Conservation (phyloP, 805 yeast species). For the Suhomyces xylopsoci region DNA sequence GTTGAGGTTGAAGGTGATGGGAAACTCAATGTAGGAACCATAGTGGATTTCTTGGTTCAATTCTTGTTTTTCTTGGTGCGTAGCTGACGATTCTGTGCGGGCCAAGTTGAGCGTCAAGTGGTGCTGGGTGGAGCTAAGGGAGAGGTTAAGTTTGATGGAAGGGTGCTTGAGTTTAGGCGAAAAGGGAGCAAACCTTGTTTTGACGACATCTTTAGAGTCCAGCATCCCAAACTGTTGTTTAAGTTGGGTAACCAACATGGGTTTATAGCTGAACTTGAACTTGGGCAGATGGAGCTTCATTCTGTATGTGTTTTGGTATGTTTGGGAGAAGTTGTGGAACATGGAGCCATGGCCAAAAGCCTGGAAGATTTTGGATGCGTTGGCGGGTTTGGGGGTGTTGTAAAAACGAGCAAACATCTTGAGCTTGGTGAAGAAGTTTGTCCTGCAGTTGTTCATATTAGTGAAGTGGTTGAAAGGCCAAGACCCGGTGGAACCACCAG, state of each 20-base stretch:
- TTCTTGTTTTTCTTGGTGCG: constrained; percentile 13
- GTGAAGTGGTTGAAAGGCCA: constrained; percentile 8
- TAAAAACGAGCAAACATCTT: constrained; percentile 12
- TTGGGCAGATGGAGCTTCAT: constrained; percentile 18
- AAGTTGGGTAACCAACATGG: constrained; percentile 10
- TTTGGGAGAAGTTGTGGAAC: constrained; percentile 23
- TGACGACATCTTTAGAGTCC: constrained; percentile 1
- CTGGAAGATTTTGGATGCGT: not conserved
- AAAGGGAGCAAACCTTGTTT: not conserved
- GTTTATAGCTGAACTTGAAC: constrained; percentile 17
- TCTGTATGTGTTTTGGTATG: constrained; percentile 18
- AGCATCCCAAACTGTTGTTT: not conserved
- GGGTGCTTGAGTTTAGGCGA: constrained; percentile 4
- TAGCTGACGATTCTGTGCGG: constrained; percentile 18
- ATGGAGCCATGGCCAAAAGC: constrained; percentile 13
- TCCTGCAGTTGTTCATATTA: constrained; percentile 2
- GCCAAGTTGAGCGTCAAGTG: constrained; percentile 18
- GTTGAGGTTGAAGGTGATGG: constrained; percentile 23
- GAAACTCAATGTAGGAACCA: constrained; percentile 37
- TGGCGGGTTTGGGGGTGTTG: constrained; percentile 5
- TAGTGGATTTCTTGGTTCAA: constrained; percentile 10
- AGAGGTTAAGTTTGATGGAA: constrained; percentile 24
- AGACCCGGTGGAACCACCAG: not conserved
- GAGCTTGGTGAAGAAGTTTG: constrained; percentile 5
- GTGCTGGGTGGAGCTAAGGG: constrained; percentile 24